Base-by-base conservation (phyloP, 345 rosid genomes). In the Physaria fendleri region DNA sequence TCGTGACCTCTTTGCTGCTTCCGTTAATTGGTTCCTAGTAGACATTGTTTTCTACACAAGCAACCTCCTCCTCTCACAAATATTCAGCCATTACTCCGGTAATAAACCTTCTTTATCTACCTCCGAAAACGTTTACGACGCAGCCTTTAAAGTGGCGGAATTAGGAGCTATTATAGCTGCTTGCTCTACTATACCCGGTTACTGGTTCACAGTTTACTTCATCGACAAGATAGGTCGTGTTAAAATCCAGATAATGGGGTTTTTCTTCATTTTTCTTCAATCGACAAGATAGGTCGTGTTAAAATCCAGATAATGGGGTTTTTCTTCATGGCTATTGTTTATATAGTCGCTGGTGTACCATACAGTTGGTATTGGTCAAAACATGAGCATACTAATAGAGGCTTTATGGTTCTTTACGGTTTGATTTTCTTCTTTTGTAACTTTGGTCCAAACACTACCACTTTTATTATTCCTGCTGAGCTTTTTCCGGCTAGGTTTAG, bases 361-460 rank as follows among this genome's bases (percentile, higher is more conserved):
- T 83, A 81, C 69, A 59, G 28, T 11, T 0, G 2, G 3, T 46
- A 72, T 45, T 83, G 83, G 94, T 5, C 65, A 22, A 2, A 15
- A 0, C 17, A 59, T 7, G 34, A 51, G 1, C 27, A 62, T 6
- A 4, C 0, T n/a, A 64, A 56, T 4, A 70, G 47, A 63, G 83
- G 77, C 0, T 85, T 88, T 59, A 51, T 82, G 51, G 23, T 77
- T 52, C 59, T 85, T 1, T 83, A 82, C 12, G 79, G 76, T 10
- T 77, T 82, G 4, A 51, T 81, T 4, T 85, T 82, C 69, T 88
- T 88, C 81, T 88, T 88, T 32, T 67, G 82, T 45, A 88, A 88
- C 64, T 83, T 83, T 29, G 96, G 94, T 35, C 96, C 94, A 10
- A 88, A 85, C 66, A 76, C 91, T 0, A 85, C 96, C 2, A 85